Percentiles rank a stretch among this genome's conserved stretches.
phyloP scores from a whole-genome alignment of 176 grass and related monocot species.

The Triticum urartu region DNA sequence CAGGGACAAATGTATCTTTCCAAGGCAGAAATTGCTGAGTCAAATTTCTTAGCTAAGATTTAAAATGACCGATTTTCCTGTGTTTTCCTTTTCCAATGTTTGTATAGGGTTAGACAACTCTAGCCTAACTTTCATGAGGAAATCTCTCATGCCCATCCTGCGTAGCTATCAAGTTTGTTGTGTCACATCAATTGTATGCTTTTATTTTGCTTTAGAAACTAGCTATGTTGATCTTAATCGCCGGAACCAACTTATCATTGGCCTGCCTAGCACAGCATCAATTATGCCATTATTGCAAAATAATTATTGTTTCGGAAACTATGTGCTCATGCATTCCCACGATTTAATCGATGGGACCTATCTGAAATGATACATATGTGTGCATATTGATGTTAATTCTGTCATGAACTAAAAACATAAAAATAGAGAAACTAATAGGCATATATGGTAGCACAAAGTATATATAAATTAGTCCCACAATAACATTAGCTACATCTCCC shows the following conservation, averaged over 20 bases:
- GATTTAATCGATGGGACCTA: conserved; percentile 32
- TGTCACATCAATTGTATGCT: conserved; percentile 36
- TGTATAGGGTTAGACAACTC: conserved; percentile 25
- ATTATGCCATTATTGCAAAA: conserved; percentile 34
- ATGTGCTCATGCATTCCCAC: conserved; percentile 34
- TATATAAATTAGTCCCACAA: background rate
- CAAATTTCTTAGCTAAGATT: background rate
- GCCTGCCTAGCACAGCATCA: conserved; percentile 44
- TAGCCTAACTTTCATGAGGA: conserved; percentile 32
- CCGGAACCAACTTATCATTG: conserved; percentile 61
- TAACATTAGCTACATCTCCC: background rate
- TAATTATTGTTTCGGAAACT: conserved; percentile 53
- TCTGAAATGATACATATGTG: conserved; percentile 20
- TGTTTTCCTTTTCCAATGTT: conserved; percentile 15
- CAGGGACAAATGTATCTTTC: background rate
- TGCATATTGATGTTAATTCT: background rate
- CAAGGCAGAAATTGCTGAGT: background rate
- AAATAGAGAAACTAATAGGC: background rate
- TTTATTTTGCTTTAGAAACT: conserved; percentile 56
- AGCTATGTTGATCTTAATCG: conserved; percentile 44
- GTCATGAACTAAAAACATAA: background rate
- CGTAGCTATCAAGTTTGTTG: conserved; percentile 49
- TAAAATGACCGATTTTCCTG: background rate
- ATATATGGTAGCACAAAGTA: no score
- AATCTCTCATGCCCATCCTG: conserved; percentile 37